phyloP scores from a whole-genome alignment of 176 grass and related monocot genomes.

The Areca catechu region DNA sequence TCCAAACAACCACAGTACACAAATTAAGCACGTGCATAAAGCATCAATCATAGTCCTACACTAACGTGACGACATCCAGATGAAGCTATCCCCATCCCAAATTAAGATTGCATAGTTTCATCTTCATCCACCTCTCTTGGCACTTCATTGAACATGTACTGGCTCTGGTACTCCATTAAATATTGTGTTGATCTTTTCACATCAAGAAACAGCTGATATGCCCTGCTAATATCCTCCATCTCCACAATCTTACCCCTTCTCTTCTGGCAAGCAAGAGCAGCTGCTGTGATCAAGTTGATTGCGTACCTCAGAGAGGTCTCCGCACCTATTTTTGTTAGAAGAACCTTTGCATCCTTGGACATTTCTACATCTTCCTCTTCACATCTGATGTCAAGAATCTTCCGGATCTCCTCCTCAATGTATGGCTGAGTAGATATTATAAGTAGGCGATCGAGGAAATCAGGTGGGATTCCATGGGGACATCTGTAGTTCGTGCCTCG shows the following conservation, averaged over 20 bases:
- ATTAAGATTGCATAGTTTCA: constrained; percentile 49
- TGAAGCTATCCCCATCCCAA: neutral
- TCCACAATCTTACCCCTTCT: constrained; percentile 76
- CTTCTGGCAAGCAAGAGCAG: constrained; percentile 72
- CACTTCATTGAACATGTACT: constrained; percentile 87
- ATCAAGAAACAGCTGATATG: constrained; percentile 80
- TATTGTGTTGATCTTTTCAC: constrained; percentile 84
- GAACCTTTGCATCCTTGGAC: constrained; percentile 61
- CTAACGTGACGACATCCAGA: neutral
- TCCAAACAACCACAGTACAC: too few relatives aligned
- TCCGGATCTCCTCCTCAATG: constrained; percentile 48
- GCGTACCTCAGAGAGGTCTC: constrained; percentile 88
- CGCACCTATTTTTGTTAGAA: constrained; percentile 78
- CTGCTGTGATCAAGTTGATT: constrained; percentile 71
- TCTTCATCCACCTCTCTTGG: constrained; percentile 38
- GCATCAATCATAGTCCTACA: neutral
- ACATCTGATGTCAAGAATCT: constrained; percentile 74
- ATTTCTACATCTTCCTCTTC: constrained; percentile 89
- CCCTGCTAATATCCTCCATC: constrained; percentile 85
- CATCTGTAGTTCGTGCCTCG: constrained; percentile 79
- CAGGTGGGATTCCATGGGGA: constrained; percentile 73
- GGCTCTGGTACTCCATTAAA: constrained; percentile 83
- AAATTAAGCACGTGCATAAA: too few relatives aligned
- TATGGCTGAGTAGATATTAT: constrained; percentile 79
- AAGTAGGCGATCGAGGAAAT: constrained; percentile 72